phyloP scores from a whole-genome alignment of 2,329 filamentous ascomycete species.

The Sporothrix brunneoviolacea region DNA sequence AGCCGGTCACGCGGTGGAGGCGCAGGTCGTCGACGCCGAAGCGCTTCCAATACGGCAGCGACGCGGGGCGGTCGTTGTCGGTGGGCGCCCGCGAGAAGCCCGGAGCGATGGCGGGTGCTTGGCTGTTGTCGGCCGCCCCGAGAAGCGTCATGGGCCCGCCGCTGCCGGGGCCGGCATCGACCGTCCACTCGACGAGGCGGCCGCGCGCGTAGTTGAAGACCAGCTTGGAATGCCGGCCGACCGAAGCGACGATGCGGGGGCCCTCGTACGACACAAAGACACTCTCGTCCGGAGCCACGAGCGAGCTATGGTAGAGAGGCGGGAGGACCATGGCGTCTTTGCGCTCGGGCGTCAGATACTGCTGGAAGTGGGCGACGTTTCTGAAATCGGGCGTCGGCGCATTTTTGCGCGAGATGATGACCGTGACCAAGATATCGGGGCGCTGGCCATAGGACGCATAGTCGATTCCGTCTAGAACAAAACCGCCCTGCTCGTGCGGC shows the following conservation, averaged over 20 bases:
- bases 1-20: slow-evolving; percentile 33
- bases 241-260: slow-evolving; percentile 23
- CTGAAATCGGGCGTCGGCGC: slow-evolving; percentile 33
- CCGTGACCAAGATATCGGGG: slow-evolving; percentile 9
- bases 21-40: slow-evolving; percentile 42
- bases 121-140: background rate
- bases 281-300: no score
- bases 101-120: slow-evolving; percentile 34
- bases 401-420: background rate
- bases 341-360: slow-evolving; percentile 30
- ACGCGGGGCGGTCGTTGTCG: slow-evolving; percentile 54
- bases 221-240: slow-evolving; percentile 31
- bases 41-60: slow-evolving; percentile 51
- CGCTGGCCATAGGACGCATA: slow-evolving; percentile 36
- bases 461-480: slow-evolving; percentile 26
- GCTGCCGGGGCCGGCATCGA: slow-evolving; percentile 26
- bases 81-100: slow-evolving; percentile 59
- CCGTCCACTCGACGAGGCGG: slow-evolving; percentile 35
- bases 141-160: background rate
- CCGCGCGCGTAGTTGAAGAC: slow-evolving; percentile 41
- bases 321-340: slow-evolving; percentile 16
- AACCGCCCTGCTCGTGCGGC: slow-evolving; percentile 30
- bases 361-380: slow-evolving; percentile 50
- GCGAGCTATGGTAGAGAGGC: slow-evolving; percentile 11
- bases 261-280: slow-evolving; percentile 21